Conservation (phyloP, 176 grass and related monocot genomes). For the Oryza brachyantha region DNA sequence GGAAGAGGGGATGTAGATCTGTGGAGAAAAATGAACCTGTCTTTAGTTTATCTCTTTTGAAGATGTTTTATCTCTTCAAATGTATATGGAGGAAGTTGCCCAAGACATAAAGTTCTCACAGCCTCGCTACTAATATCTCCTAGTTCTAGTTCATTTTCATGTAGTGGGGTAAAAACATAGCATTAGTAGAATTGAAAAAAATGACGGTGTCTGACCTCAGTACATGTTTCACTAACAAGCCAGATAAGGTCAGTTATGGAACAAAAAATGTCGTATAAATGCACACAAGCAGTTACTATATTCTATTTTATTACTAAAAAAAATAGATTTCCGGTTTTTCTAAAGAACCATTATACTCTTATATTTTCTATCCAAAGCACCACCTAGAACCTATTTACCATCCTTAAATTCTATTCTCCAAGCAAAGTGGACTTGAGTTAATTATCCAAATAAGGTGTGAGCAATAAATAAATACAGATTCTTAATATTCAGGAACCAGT, state of each 20-base stretch:
- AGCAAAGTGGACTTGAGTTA: neutral
- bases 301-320: no score
- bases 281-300: neutral
- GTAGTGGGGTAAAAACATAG: neutral
- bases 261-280: neutral
- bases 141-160: neutral
- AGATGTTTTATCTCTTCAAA: neutral
- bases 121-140: neutral
- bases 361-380: neutral
- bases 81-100: neutral
- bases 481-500: neutral
- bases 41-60: slow-evolving; percentile 9
- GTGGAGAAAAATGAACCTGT: slow-evolving; percentile 10
- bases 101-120: neutral
- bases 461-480: neutral
- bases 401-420: neutral
- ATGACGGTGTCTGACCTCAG: neutral
- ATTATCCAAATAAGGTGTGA: neutral
- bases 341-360: neutral
- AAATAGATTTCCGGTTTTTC: no score
- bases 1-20: slow-evolving; percentile 77
- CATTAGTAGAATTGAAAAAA: neutral
- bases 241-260: neutral
- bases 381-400: neutral
- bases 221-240: neutral